Evolutionary conservation across 2,329 filamentous ascomycete genomes (phyloP), one percentile per base, ranked within the genome.

Genomic region (Cryphonectria radicalis): DNA sequence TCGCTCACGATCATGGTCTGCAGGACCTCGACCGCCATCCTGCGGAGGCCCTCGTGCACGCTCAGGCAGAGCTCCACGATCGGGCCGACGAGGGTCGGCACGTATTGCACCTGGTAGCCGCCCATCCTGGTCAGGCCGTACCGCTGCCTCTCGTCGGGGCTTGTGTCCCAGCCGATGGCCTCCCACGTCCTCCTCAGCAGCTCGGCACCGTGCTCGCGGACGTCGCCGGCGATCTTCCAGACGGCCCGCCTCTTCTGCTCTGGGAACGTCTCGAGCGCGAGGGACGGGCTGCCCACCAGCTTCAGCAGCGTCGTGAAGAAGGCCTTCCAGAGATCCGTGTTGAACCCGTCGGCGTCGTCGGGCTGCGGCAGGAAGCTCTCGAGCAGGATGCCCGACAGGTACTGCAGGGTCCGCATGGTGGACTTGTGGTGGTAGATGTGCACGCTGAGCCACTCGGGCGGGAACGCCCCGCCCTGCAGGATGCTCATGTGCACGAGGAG

Each of bases 1-100:
- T 99, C 96, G 82, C 95, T 97, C 75, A 98, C 91, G 77, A 99
- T 97, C 96, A 99, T 99, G 3, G 94, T 97, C 80, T 97, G 94
- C 73, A 99, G 82, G 28, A 99, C 93, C 79, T 97, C 93, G 42
- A 98, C 94, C 0, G 95, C 96, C 80, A 97, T 96, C 74, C 90
- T 90, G 72, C 96, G 89, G 70, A 99, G 84, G 4, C 95, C 95
- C 79, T 97, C 94, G 76, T 99, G 96, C 4, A 98, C 94, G 78
- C 95, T 98, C 70, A 99, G 86, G 78, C 96, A 99, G 13, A 99
- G 87, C 80, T 97, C 94, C 35, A 98, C 93, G 66, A 98, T 96
- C 0, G 95, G 94, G 0, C 92, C 92, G 10, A 99, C 94, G 7
- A 99, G 87, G 17, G 92, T 91, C 7, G 97, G 96, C 42, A 99